Percentiles rank a stretch among this genome's conserved stretches.
Evolutionary conservation across 148 eudicot genomes (phyloP).

Genomic region (Oxyria digyna): DNA sequence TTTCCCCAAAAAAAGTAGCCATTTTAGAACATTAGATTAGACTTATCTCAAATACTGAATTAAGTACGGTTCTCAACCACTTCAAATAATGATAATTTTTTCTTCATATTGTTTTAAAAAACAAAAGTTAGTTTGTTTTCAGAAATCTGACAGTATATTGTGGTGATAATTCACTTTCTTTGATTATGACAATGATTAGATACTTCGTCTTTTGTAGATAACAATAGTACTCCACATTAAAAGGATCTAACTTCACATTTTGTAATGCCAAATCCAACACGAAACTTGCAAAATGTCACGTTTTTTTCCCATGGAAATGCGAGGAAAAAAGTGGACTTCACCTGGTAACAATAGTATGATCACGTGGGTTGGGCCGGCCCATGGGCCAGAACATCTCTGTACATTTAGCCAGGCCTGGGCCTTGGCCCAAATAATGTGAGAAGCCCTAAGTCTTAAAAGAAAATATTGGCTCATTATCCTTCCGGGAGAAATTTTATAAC

Average conservation of each 20-base stretch:
- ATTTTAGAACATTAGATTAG: no score
- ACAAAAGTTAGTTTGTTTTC: neutral
- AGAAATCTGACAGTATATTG: neutral
- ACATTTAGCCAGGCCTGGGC: neutral
- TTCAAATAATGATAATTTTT: neutral
- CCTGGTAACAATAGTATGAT: neutral
- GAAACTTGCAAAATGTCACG: neutral
- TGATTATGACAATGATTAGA: conserved; percentile 9
- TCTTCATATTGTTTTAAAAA: neutral
- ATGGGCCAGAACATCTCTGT: neutral
- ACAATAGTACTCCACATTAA: conserved; percentile 1
- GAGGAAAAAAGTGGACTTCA: neutral
- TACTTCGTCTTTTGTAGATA: neutral
- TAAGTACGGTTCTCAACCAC: neutral
- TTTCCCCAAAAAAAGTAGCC: no score
- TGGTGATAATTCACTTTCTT: neutral
- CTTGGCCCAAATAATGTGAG: neutral
- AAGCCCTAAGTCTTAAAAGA: no score
- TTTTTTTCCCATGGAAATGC: neutral
- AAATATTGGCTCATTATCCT: no score
- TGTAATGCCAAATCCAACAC: neutral
- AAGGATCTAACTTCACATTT: neutral
- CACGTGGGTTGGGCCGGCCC: conserved; percentile 6
- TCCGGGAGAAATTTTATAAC: no score
- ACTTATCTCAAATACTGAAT: neutral